A percentile compares a stretch with the other conserved stretches of the same genome.
Evolutionary conservation across 1,139 yeast species (phyloP).

Genomic region (Kurtzmaniella quercitrusa): DNA sequence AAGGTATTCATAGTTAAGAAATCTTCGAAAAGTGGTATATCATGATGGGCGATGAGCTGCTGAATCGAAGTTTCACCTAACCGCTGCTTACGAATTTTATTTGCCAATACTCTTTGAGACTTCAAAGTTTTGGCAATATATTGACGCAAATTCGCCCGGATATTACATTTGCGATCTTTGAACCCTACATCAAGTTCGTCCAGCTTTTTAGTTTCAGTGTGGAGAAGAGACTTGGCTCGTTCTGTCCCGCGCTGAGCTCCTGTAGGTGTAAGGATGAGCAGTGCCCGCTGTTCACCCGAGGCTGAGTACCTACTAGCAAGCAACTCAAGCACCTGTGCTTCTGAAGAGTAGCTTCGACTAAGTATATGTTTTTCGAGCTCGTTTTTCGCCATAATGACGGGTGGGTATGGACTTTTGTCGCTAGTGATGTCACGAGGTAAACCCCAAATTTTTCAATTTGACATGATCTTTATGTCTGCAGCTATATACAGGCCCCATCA

Average conservation of each 20-base stretch:
- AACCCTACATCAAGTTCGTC: slow-evolving; percentile 11
- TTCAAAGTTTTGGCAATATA: slow-evolving; percentile 36
- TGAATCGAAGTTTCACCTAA: background rate
- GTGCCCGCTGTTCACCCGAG: slow-evolving; percentile 59
- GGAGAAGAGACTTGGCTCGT: slow-evolving; percentile 18
- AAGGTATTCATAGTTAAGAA: slow-evolving; percentile 49
- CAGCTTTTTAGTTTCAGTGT: slow-evolving; percentile 10
- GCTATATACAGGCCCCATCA: background rate
- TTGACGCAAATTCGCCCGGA: slow-evolving; percentile 43
- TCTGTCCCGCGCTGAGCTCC: slow-evolving; percentile 13
- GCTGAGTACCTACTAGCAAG: slow-evolving; percentile 54
- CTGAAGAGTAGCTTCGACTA: slow-evolving; percentile 44
- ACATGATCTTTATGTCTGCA: no score
- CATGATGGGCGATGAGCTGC: slow-evolving; percentile 19
- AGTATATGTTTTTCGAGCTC: slow-evolving; percentile 52
- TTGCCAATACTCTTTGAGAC: slow-evolving; percentile 35
- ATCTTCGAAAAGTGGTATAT: slow-evolving; percentile 50
- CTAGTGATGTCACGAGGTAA: background rate
- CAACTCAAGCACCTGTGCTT: slow-evolving; percentile 43
- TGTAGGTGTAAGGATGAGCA: slow-evolving; percentile 45
- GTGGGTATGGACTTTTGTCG: background rate
- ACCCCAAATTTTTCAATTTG: background rate
- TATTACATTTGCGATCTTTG: slow-evolving; percentile 20
- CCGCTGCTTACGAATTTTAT: slow-evolving; percentile 23
- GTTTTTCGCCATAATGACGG: slow-evolving; percentile 18